Percentiles rank a stretch among this genome's conserved stretches.
Conservation (phyloP, 805 yeast genomes). For the Sungouiozyma ichnusensis region DNA sequence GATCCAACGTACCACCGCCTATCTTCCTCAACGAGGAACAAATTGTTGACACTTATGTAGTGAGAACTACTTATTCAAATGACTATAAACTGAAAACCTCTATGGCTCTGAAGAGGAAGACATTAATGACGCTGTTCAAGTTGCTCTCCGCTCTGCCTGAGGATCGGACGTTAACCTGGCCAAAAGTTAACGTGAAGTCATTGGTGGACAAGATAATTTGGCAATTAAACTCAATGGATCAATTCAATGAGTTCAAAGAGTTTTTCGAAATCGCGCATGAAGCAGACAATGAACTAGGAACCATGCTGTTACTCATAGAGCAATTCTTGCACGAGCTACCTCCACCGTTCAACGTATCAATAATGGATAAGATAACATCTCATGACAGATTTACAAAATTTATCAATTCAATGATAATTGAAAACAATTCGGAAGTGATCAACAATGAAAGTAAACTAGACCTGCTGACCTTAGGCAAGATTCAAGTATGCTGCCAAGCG, state of each 20-base stretch:
- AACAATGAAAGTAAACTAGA: neutral
- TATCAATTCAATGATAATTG: neutral
- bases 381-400: neutral
- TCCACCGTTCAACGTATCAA: neutral
- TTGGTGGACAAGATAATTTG: slow-evolving; percentile 9
- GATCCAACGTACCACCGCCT: slow-evolving; percentile 9
- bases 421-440: neutral
- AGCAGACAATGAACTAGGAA: slow-evolving; percentile 9
- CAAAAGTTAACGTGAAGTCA: slow-evolving; percentile 9
- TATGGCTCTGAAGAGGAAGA: slow-evolving; percentile 14
- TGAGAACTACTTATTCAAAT: slow-evolving; percentile 7
- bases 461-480: neutral
- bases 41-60: slow-evolving; percentile 10
- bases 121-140: slow-evolving; percentile 13
- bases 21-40: slow-evolving; percentile 13
- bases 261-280: slow-evolving; percentile 14
- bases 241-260: slow-evolving; percentile 12
- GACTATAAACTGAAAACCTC: slow-evolving; percentile 10
- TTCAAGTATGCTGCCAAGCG: neutral
- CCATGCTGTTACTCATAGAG: slow-evolving; percentile 20
- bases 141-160: slow-evolving; percentile 13
- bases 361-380: neutral
- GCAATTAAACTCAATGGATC: slow-evolving; percentile 7
- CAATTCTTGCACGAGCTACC: slow-evolving; percentile 10
- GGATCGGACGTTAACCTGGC: slow-evolving; percentile 7